Base-by-base conservation (phyloP, 345 rosid genomes). In the Aquilaria yunnanensis region DNA sequence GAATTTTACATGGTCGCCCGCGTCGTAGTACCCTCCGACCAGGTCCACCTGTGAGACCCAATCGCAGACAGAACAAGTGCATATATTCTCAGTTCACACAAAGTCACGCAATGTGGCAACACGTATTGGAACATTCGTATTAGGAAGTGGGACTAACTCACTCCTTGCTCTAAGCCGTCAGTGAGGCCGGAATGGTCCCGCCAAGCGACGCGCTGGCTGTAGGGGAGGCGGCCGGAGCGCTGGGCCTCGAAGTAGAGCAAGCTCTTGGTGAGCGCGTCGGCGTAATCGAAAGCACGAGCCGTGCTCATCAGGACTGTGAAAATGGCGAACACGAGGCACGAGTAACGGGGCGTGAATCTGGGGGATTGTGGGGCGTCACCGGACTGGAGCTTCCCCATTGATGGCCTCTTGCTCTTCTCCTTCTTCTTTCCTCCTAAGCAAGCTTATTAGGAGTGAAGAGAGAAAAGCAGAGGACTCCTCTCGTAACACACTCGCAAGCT, bases 151-250 rank as follows among this genome's bases (percentile, higher is more conserved):
- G 47, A 23, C 30, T 5, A 41, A 76, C 96, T 57, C 47, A 90
- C 98, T 68, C 97, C 98, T 86, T 90, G 98, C 56, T 93, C 87
- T 7, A 93, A 83, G 67, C 98, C 96, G 67, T 90, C 98, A 77
- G 85, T 80, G 75, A 93, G 92, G 68, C 88, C 97, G 12, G 98
- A 93, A 72, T 87, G 90, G 77, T 84, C 84, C 64, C 98, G 96
- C 98, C 98, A 93, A 10, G 86, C 62, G 64, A 85, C 87, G 1
- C 97, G 75, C 59, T 93, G 98, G 74, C 83, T 86, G 71, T 93
- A 81, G 0, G 98, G 98, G 29, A 93, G 72, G 10, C 96, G 85
- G 31, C 97, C 97, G 49, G 98, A 93, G 51, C 96, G 86, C 46
- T 93, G 98, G 47, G 98, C 72, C 72, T 93, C 98, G 63, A 93